phyloP scores from a whole-genome alignment of 139 green algal genomes.

The Ostreobium quekettii region DNA sequence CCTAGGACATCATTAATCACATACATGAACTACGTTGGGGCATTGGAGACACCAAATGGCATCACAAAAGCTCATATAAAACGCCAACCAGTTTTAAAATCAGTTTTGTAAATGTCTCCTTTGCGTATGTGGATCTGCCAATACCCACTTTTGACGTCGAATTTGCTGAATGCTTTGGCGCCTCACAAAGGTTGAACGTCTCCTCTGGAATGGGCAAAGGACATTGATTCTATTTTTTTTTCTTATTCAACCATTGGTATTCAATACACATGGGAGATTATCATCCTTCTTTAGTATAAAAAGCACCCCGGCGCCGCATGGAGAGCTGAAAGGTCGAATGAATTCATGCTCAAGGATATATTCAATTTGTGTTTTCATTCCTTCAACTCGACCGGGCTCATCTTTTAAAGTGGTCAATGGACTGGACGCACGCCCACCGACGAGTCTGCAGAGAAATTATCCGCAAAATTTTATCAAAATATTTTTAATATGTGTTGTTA shows the following conservation, averaged over 20 bases:
- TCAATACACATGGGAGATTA: constrained; percentile 40
- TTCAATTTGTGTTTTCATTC: constrained; percentile 15
- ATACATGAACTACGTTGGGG: constrained; percentile 27
- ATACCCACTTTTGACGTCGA: constrained; percentile 21
- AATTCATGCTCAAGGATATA: constrained; percentile 15
- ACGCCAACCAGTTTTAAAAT: constrained; percentile 28
- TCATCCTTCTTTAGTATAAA: constrained; percentile 48
- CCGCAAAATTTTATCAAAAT: too few species aligned
- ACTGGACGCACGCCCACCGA: too few species aligned
- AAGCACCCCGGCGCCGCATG: constrained; percentile 37
- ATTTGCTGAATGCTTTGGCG: constrained; percentile 13
- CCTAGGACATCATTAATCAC: constrained; percentile 35
- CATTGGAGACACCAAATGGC: constrained; percentile 34
- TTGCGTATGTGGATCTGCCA: too few species aligned
- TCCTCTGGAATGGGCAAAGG: constrained; percentile 39
- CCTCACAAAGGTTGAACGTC: constrained; percentile 32
- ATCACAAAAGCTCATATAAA: constrained; percentile 30
- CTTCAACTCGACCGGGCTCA: too few species aligned
- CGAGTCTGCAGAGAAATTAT: too few species aligned
- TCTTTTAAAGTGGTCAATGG: too few species aligned
- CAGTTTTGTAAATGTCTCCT: too few species aligned
- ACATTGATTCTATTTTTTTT: constrained; percentile 37
- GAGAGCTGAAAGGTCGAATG: constrained; percentile 25
- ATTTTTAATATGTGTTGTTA: too few species aligned
- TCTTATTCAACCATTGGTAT: constrained; percentile 40